These are phyloP conservation scores for Liriodendron chinense DNA, from an alignment of 164 flowering plant species.

Conservation along the genomic window DNA sequence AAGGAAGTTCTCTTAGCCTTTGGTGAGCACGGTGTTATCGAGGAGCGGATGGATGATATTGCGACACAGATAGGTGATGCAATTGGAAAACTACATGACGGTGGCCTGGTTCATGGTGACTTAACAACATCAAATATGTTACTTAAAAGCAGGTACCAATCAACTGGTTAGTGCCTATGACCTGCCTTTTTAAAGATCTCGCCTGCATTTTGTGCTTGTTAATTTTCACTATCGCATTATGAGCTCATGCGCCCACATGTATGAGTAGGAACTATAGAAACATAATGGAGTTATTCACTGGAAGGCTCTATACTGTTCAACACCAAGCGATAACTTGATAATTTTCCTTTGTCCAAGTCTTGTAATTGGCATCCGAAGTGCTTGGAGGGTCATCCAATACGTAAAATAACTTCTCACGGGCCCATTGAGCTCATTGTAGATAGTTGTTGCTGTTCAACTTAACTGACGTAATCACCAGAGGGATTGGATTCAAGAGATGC, in stretches of 20 bases:
- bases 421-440: too few relatives aligned
- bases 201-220: background rate
- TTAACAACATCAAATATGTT: conserved; percentile 97
- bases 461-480: too few relatives aligned
- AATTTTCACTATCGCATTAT: background rate
- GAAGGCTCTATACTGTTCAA: too few relatives aligned
- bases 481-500: too few relatives aligned
- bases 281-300: too few relatives aligned
- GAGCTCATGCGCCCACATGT: background rate
- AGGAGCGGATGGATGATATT: conserved; percentile 63
- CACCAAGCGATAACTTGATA: too few relatives aligned
- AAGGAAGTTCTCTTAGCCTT: conserved; percentile 84
- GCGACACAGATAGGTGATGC: conserved; percentile 84
- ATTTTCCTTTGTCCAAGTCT: too few relatives aligned
- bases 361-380: too few relatives aligned
- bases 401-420: too few relatives aligned
- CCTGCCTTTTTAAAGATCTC: background rate
- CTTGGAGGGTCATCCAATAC: too few relatives aligned
- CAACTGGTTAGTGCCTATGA: conserved; percentile 54
- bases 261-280: too few relatives aligned
- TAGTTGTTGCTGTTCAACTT: too few relatives aligned
- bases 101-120: conserved; percentile 94
- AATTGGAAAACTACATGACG: conserved; percentile 88
- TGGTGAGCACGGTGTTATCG: conserved; percentile 54
- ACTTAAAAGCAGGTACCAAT: conserved; percentile 49